Conservation (phyloP, 2,329 filamentous ascomycete species). For the Penicillium sp. region DNA sequence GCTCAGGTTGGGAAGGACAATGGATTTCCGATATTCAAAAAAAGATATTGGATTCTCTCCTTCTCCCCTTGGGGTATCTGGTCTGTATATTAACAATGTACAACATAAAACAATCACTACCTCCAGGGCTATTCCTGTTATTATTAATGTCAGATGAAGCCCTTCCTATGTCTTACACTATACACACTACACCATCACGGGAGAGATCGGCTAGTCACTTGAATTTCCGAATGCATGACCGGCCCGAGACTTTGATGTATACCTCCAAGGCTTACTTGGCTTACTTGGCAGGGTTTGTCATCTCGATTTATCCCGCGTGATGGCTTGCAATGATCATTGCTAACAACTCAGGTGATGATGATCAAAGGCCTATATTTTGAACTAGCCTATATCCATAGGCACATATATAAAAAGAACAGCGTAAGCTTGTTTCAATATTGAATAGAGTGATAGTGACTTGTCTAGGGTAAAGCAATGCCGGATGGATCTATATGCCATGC, state of each 20-base stretch:
- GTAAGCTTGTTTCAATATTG: background rate
- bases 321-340: too few species aligned
- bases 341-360: background rate
- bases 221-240: background rate
- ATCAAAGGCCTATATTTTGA: background rate
- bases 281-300: background rate
- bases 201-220: conserved; percentile 1
- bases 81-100: background rate
- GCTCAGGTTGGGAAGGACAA: background rate
- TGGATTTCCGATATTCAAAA: conserved; percentile 1
- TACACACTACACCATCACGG: background rate
- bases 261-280: background rate
- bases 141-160: background rate
- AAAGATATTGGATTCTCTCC: background rate
- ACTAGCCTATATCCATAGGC: background rate
- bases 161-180: background rate
- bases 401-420: background rate
- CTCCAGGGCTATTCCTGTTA: background rate
- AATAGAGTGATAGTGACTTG: too few species aligned
- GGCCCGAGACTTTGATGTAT: background rate
- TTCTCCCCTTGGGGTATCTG: background rate
- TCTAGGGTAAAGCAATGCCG: background rate
- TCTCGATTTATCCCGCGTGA: background rate
- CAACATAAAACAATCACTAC: too few species aligned
- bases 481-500: background rate